Base-by-base conservation (phyloP, 495 filamentous ascomycete species). In the Annulohypoxylon stygium region DNA sequence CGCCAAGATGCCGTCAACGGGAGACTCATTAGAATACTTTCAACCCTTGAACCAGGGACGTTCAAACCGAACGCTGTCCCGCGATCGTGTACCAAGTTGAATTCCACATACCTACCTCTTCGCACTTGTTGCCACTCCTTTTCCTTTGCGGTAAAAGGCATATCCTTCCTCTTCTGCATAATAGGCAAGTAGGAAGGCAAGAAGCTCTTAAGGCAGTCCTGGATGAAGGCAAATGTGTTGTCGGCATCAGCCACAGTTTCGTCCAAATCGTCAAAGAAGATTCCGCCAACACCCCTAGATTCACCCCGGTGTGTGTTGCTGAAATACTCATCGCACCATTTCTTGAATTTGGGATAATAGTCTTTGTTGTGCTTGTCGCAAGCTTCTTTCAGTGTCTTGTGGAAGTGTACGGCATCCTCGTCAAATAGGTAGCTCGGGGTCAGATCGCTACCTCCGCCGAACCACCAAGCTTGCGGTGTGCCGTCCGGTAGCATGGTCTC, bases 281-380 rank as follows among this genome's bases (percentile, higher is more conserved):
- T 98, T 20, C 96, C 96, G 36, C 96, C 96, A 25, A 99, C 81
- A 50, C 96, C 96, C 37, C 96, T 90, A n/a, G 88, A 85, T 82
- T 99, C 96, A 62, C 87, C 87, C 37, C 96, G 93, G 81, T 99
- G 96, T 73, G 93, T 93, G 75, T 97, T 90, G 82, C 88, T 90
- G 82, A 99, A 99, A 84, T 99, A 99, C 71, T 95, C 90, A 78
- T 99, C 96, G 78, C 96, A 99, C 96, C 96, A 99, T 70, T 91
- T 89, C 84, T 99, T 99, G 87, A 98, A 99, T 36, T 90, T 90
- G 11, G 94, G 92, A 78, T 97, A 99, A 86, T 97, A 99, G 10
- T 84, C 87, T 70, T 92, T 92, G 82, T 98, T 92, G 79, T 99
- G 96, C 66, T 91, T 91, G 76, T 99, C 96, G 83, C 96, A 99